Evolutionary conservation across 768 basidiomycete species (phyloP).

Genomic region (Boletellus ananas): DNA sequence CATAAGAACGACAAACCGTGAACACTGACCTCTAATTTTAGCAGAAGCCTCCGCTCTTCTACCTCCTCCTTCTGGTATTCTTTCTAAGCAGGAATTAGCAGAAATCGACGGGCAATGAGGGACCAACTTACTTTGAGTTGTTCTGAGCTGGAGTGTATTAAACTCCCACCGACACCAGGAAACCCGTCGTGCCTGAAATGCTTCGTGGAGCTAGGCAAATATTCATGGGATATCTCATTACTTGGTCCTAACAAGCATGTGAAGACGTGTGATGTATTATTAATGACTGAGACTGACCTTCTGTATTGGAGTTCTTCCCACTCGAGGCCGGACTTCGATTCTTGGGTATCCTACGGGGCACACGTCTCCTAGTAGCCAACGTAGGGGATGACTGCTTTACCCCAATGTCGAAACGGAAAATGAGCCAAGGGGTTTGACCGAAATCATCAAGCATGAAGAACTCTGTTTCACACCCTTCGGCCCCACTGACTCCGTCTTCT

Average conservation of each 20-base stretch:
- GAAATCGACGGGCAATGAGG: too few relatives aligned
- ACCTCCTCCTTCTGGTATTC: constrained; percentile 11
- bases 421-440: constrained; percentile 8
- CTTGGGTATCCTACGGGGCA: background rate
- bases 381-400: background rate
- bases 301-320: background rate
- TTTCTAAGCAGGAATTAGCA: background rate
- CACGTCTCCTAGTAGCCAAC: background rate
- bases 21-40: constrained; percentile 8
- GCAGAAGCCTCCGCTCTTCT: constrained; percentile 14
- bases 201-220: background rate
- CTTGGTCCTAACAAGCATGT: background rate
- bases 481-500: background rate
- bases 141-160: background rate
- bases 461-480: background rate
- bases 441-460: constrained; percentile 15
- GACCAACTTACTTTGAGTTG: constrained; percentile 1
- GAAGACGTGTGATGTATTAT: background rate
- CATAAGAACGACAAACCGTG: background rate
- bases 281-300: background rate
- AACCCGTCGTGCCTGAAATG: background rate
- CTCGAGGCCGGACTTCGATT: background rate
- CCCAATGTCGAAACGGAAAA: constrained; percentile 11
- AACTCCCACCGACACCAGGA: background rate
- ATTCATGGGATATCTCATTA: background rate